These are phyloP conservation scores for Chamaenerion angustifolium DNA, from an alignment of 345 rosid species.

Conservation along the genomic window DNA sequence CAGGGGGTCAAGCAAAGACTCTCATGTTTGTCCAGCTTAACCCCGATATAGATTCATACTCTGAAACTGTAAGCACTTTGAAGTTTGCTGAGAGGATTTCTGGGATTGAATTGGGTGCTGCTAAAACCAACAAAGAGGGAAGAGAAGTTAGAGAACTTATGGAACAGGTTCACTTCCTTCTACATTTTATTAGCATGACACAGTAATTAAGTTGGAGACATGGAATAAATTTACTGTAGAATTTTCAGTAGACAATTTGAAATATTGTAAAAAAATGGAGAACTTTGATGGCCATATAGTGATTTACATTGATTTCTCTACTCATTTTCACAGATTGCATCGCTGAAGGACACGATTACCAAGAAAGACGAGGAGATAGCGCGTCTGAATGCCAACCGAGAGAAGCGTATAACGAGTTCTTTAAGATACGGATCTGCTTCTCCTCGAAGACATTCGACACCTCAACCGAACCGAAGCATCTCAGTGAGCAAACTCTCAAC, in stretches of 20 bases:
- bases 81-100: conserved; percentile 96
- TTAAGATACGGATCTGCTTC: conserved; percentile 44
- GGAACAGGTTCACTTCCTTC: conserved; percentile 50
- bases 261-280: too few species aligned
- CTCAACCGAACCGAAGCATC: conserved; percentile 10
- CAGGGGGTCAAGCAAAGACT: conserved; percentile 97
- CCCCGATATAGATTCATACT: conserved; percentile 81
- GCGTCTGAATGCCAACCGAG: conserved; percentile 28
- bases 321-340: conserved; percentile 41
- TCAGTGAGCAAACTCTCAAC: conserved; percentile 25
- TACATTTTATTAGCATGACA: not conserved
- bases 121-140: conserved; percentile 81
- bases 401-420: conserved; percentile 31
- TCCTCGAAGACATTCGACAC: conserved; percentile 55
- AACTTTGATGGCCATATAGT: too few species aligned
- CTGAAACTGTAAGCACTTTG: conserved; percentile 84
- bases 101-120: conserved; percentile 95
- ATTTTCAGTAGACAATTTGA: too few species aligned
- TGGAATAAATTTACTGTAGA: too few species aligned
- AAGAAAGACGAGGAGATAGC: conserved; percentile 81
- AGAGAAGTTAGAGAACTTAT: conserved; percentile 76
- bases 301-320: not conserved
- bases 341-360: conserved; percentile 48
- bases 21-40: conserved; percentile 96
- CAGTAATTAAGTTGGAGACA: too few species aligned